Evolutionary conservation across 139 green algal species (phyloP).

Genomic region (Coccomyxa sp.): DNA sequence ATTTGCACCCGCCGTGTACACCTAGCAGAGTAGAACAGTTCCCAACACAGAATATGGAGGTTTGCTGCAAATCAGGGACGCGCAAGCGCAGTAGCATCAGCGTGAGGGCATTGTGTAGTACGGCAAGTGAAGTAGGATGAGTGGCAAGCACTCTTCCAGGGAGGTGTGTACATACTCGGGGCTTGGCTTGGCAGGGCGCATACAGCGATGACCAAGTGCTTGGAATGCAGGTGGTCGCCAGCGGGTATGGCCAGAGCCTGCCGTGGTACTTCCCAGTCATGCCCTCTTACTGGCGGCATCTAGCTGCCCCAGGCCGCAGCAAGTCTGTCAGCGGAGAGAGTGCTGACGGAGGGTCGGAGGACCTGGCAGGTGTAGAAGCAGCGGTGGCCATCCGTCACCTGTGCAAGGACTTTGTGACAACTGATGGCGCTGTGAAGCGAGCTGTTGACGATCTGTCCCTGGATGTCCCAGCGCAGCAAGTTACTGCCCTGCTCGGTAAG

Average conservation of each 20-base stretch:
- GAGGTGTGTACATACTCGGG: no score
- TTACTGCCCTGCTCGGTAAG: constrained; percentile 77
- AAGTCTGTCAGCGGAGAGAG: no score
- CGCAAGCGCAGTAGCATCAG: no score
- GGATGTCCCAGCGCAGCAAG: constrained; percentile 39
- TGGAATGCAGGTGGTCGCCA: constrained; percentile 30
- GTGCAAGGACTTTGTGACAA: constrained; percentile 32
- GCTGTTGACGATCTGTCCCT: constrained; percentile 67
- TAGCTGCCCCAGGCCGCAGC: no score
- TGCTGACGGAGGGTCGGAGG: not conserved
- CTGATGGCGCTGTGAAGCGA: constrained; percentile 27
- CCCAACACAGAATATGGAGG: no score
- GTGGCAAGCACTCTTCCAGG: no score
- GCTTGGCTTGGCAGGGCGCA: no score
- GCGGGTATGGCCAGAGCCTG: constrained; percentile 23
- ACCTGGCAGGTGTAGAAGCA: not conserved
- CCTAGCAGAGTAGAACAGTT: no score
- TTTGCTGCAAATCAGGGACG: no score
- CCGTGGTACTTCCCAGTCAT: constrained; percentile 28
- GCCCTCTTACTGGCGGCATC: constrained; percentile 21
- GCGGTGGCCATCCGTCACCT: constrained; percentile 30
- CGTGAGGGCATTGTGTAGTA: no score
- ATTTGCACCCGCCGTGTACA: no score
- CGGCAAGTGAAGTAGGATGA: no score
- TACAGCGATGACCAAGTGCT: not conserved